Percentiles rank a stretch among this genome's conserved stretches.
Evolutionary conservation across 192 early-diverging fungal genomes (phyloP).

Genomic region (Entomortierella chlamydospora): DNA sequence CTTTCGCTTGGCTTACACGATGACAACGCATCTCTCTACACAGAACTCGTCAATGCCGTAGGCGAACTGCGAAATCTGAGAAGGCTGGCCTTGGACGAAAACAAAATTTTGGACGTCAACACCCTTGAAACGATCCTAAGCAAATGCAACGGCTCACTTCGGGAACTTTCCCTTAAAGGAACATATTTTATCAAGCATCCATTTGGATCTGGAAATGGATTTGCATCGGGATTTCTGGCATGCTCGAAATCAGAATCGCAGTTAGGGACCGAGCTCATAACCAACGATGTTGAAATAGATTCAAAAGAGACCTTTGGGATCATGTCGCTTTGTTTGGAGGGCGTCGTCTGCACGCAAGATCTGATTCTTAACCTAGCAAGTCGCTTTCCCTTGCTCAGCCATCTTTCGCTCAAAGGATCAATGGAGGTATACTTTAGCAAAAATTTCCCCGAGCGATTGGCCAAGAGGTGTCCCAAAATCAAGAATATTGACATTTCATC

Average conservation of each 20-base stretch:
- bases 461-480: constrained; percentile 26
- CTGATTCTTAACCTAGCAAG: constrained; percentile 22
- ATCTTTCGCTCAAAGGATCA: constrained; percentile 11
- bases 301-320: constrained; percentile 20
- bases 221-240: constrained; percentile 23
- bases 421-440: constrained; percentile 16
- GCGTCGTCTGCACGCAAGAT: constrained; percentile 22
- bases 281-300: neutral
- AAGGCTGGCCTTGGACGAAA: constrained; percentile 18
- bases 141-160: constrained; percentile 18
- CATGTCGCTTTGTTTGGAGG: constrained; percentile 23
- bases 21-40: constrained; percentile 14
- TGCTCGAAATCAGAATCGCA: neutral
- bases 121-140: constrained; percentile 29
- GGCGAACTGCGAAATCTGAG: constrained; percentile 4
- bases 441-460: constrained; percentile 20
- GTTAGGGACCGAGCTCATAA: neutral
- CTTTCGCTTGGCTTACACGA: constrained; percentile 15
- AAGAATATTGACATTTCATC: constrained; percentile 22
- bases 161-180: constrained; percentile 23
- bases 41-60: constrained; percentile 11
- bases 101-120: constrained; percentile 6
- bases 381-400: constrained; percentile 24
- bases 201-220: constrained; percentile 25
- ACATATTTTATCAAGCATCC: constrained; percentile 23